Evolutionary conservation across 805 yeast species (phyloP).

Genomic region (Yarrowia bubula): DNA sequence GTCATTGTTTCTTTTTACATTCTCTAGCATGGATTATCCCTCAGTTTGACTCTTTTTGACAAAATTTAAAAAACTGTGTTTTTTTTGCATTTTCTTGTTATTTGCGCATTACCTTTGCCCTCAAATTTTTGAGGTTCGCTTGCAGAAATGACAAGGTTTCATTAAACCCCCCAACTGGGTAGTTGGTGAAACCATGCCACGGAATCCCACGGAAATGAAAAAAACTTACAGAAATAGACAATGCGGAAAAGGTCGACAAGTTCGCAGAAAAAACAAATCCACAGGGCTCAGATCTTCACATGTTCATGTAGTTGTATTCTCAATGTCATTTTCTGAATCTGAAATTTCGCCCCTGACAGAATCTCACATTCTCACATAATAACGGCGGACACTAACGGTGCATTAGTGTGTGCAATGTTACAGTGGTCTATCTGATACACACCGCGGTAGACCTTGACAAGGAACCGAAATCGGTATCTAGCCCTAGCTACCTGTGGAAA

Average conservation of each 20-base stretch:
- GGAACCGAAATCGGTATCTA: background rate
- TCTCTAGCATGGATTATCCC: background rate
- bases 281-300: background rate
- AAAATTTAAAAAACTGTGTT: too few species aligned
- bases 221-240: background rate
- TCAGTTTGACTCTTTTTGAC: background rate
- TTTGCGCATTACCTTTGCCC: conserved; percentile 1
- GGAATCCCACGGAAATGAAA: background rate
- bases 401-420: background rate
- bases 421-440: background rate
- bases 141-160: background rate
- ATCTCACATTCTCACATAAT: background rate
- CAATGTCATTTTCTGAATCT: too few species aligned
- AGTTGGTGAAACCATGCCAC: too few species aligned
- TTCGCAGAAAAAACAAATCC: background rate
- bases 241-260: too few species aligned
- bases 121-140: background rate
- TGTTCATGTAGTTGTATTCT: too few species aligned
- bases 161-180: background rate
- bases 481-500: background rate
- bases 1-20: background rate
- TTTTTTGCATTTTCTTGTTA: background rate
- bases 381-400: background rate
- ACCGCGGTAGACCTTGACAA: background rate
- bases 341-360: too few species aligned